Conservation (phyloP, 208 protist species). For the Wallacemonas sp. region DNA sequence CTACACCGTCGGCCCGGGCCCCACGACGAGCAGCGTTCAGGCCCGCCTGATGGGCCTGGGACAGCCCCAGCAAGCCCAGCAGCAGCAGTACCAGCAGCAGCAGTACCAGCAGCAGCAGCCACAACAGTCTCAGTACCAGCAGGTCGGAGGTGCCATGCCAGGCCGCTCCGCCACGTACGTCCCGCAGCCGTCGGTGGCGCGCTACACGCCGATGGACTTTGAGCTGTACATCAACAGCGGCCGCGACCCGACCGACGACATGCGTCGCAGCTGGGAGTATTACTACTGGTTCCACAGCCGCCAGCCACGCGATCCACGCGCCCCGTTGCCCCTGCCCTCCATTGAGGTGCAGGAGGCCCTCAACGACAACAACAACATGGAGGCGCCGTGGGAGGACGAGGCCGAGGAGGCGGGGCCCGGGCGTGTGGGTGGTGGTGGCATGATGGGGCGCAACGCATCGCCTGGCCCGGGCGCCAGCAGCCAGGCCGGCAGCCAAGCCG, state of each 20-base stretch:
- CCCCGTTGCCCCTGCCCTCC: conserved; percentile 70
- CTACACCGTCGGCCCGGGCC: conserved; percentile 10
- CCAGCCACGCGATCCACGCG: conserved; percentile 58
- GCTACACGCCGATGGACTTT: conserved; percentile 87
- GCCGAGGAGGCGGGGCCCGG: conserved; percentile 4
- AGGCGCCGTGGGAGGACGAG: conserved; percentile 66
- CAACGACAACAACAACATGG: conserved; percentile 37
- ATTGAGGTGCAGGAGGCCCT: conserved; percentile 59
- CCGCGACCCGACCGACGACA: conserved; percentile 72
- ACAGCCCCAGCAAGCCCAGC: background rate
- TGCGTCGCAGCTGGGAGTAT: conserved; percentile 83
- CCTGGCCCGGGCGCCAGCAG: background rate
- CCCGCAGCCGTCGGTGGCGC: conserved; percentile 21
- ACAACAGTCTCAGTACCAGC: background rate
- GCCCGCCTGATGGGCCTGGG: background rate
- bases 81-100: too few species aligned
- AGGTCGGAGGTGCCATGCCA: background rate
- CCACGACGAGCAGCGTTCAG: conserved; percentile 4
- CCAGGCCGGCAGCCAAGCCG: background rate
- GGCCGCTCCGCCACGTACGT: conserved; percentile 2
- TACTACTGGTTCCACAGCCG: conserved; percentile 88
- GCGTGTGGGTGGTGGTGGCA: background rate
- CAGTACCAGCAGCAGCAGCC: too few species aligned
- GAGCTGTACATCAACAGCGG: conserved; percentile 79
- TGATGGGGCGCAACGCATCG: conserved; percentile 3